phyloP scores from a whole-genome alignment of 2,329 filamentous ascomycete species.

The Alternaria gaisen region DNA sequence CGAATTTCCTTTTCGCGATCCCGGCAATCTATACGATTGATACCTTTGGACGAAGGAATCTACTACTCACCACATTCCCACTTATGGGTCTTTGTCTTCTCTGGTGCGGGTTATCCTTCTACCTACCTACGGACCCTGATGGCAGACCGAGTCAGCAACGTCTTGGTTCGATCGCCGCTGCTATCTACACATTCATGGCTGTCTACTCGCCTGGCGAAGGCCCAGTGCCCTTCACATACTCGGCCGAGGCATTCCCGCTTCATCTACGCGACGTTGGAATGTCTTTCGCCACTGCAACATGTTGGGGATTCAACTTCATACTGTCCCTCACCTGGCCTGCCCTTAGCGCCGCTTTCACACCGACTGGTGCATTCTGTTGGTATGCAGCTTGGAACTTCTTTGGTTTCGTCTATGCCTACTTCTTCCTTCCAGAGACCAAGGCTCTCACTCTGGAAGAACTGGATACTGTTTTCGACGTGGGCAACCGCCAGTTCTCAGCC shows the following conservation, averaged over 20 bases:
- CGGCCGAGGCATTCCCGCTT: conserved; percentile 56
- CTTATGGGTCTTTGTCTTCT: conserved; percentile 55
- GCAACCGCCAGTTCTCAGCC: conserved; percentile 32
- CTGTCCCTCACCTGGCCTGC: conserved; percentile 64
- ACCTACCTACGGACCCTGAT: conserved; percentile 27
- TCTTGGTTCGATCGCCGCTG: conserved; percentile 46
- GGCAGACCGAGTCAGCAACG: conserved; percentile 27
- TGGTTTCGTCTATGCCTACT: conserved; percentile 56
- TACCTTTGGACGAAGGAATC: conserved; percentile 55
- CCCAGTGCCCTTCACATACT: conserved; percentile 49
- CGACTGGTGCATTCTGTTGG: conserved; percentile 64
- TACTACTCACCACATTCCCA: conserved; percentile 58
- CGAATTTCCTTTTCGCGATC: conserved; percentile 58
- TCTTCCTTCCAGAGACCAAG: conserved; percentile 45
- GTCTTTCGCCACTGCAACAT: conserved; percentile 60
- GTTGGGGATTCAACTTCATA: conserved; percentile 66
- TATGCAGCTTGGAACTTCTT: conserved; percentile 66
- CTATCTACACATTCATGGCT: conserved; percentile 52
- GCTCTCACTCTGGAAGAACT: conserved; percentile 42
- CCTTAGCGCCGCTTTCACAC: conserved; percentile 57
- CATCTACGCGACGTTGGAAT: conserved; percentile 56
- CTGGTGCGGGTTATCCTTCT: conserved; percentile 43
- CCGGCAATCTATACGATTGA: conserved; percentile 57
- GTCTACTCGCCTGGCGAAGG: conserved; percentile 49
- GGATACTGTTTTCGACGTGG: conserved; percentile 44